A percentile compares a stretch with the other conserved stretches of the same genome.
These are phyloP conservation scores for Didymella keratinophila DNA, from an alignment of 2,329 filamentous ascomycete species.

Conservation along the genomic window DNA sequence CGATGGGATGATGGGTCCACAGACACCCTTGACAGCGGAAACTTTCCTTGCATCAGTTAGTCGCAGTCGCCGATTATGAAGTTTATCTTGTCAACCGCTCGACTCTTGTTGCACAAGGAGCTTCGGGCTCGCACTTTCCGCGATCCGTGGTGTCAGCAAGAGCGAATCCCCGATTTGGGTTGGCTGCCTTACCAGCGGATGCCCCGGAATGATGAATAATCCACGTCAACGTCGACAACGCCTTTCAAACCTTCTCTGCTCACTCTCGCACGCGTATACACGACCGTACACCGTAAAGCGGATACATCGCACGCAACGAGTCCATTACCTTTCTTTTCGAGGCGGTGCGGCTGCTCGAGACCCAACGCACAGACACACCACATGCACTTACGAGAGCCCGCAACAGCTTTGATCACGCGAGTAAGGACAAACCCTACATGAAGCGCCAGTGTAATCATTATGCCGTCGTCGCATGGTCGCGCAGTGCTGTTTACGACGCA, in stretches of 20 bases:
- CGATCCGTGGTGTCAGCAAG: slow-evolving; percentile 9
- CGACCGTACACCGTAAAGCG: neutral
- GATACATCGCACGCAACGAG: neutral
- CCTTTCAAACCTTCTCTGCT: neutral
- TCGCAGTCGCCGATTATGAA: neutral
- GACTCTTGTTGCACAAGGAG: neutral
- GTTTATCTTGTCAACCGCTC: neutral
- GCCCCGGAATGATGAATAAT: slow-evolving; percentile 17
- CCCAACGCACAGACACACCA: neutral
- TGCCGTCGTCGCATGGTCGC: neutral
- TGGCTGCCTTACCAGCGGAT: slow-evolving; percentile 5
- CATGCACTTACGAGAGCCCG: neutral
- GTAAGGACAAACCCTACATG: neutral
- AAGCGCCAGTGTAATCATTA: neutral
- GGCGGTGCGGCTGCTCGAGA: neutral
- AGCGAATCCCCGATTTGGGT: slow-evolving; percentile 1
- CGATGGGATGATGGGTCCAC: neutral
- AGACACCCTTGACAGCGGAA: neutral
- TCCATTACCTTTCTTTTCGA: neutral
- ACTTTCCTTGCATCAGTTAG: slow-evolving; percentile 10
- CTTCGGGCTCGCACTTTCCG: slow-evolving; percentile 11
- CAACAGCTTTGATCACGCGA: neutral
- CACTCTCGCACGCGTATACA: neutral
- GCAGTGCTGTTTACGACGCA: neutral
- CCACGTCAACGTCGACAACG: slow-evolving; percentile 1